A percentile compares a stretch with the other conserved stretches of the same genome.
These are phyloP conservation scores for Rhizopus sp. DNA, from an alignment of 371 early-diverging fungal genomes.

Conservation along the genomic window DNA sequence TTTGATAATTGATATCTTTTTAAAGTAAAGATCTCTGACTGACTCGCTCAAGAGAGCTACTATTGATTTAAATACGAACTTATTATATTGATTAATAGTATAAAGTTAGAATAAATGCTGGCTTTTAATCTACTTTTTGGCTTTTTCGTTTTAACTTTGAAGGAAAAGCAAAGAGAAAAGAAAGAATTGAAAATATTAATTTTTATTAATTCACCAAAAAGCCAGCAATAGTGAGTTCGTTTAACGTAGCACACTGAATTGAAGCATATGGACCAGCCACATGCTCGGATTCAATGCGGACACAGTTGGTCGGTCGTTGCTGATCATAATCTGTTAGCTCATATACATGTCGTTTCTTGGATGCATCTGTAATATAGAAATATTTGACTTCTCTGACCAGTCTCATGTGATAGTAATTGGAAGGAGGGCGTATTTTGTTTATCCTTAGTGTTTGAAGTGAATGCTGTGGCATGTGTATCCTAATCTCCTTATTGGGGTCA, in stretches of 20 bases:
- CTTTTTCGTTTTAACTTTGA: too few relatives aligned
- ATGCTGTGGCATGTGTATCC: slow-evolving; percentile 19
- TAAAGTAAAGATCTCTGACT: too few relatives aligned
- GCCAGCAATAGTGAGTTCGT: slow-evolving; percentile 6
- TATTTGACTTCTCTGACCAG: slow-evolving; percentile 3
- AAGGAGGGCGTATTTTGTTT: slow-evolving; percentile 3
- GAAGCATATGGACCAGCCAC: slow-evolving; percentile 1
- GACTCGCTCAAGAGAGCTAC: too few relatives aligned
- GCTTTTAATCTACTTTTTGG: too few relatives aligned
- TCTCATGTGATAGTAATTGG: slow-evolving; percentile 2
- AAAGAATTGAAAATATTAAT: too few relatives aligned
- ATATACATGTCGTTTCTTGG: background rate
- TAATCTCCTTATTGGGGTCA: slow-evolving; percentile 9
- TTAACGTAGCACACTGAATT: slow-evolving; percentile 15
- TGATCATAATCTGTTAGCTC: slow-evolving; percentile 16
- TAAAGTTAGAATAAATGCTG: too few relatives aligned
- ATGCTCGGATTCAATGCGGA: background rate
- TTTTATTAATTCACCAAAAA: background rate
- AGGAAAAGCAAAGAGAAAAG: background rate
- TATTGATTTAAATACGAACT: too few relatives aligned
- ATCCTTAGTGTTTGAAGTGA: slow-evolving; percentile 9
- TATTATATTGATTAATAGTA: too few relatives aligned
- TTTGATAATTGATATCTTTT: too few relatives aligned
- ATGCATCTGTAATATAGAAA: background rate
- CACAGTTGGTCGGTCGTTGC: slow-evolving; percentile 11